Conservation (phyloP, 495 filamentous ascomycete species). For the Hyaloscypha bicolor region DNA sequence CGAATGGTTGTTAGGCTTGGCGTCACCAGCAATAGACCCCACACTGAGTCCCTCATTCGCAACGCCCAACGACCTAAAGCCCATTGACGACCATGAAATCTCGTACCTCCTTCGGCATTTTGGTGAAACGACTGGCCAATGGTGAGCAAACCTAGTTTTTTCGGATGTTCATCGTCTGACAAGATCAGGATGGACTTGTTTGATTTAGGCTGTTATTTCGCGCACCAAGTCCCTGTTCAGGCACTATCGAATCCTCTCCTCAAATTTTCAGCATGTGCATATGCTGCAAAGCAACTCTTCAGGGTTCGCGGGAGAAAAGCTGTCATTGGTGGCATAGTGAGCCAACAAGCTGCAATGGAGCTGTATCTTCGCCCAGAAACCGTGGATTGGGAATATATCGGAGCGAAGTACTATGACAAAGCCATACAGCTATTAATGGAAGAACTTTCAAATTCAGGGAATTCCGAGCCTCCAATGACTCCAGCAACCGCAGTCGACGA, state of each 20-base stretch:
- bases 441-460: slow-evolving; percentile 45
- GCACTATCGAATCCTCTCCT: slow-evolving; percentile 58
- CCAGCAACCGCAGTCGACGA: slow-evolving; percentile 26
- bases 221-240: slow-evolving; percentile 59
- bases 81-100: slow-evolving; percentile 56
- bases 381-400: slow-evolving; percentile 57
- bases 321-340: slow-evolving; percentile 49
- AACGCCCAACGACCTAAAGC: slow-evolving; percentile 23
- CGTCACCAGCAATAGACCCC: slow-evolving; percentile 27
- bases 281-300: slow-evolving; percentile 63
- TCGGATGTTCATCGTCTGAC: slow-evolving; percentile 22
- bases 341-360: slow-evolving; percentile 54
- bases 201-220: slow-evolving; percentile 61
- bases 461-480: slow-evolving; percentile 22
- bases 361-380: slow-evolving; percentile 45
- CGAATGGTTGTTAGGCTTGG: slow-evolving; percentile 6
- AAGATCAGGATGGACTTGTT: slow-evolving; percentile 65
- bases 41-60: slow-evolving; percentile 7
- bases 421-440: slow-evolving; percentile 64
- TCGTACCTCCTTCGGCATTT: slow-evolving; percentile 65
- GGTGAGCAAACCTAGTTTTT: slow-evolving; percentile 39
- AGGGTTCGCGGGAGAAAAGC: slow-evolving; percentile 55
- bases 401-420: slow-evolving; percentile 64
- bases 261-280: slow-evolving; percentile 62
- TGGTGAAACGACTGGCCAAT: slow-evolving; percentile 60